Base-by-base conservation (phyloP, 2,329 filamentous ascomycete genomes). In the Catunica adiposa region DNA sequence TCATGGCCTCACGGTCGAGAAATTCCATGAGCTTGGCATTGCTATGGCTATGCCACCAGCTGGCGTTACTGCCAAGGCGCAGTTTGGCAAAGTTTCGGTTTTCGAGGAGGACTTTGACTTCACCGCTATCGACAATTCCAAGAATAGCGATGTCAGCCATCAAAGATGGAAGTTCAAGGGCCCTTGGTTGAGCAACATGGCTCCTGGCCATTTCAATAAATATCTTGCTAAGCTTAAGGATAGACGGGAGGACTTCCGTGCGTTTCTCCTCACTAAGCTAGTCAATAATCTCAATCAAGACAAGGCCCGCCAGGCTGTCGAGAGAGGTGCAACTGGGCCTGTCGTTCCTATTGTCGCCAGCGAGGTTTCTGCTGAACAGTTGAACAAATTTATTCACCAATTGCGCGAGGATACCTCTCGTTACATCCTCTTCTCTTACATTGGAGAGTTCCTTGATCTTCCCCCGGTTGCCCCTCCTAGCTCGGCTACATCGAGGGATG, bases 1-100 rank as follows among this genome's bases (percentile, higher is more conserved):
- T 67, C 87, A 94, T 68, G 78, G 82, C 53, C 71, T 88, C 62
- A 89, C 87, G 6, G 72, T 94, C 56, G 74, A 81, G 65, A 97
- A 96, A 72, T 96, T 84, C 71, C 84, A 88, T 66, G 86, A 94
- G 67, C 74, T 96, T 66, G 76, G 79, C 58, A 70, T 95, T 55
- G 80, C 86, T 4, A 71, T 95, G 58, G 77, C 82, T 17, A 72
- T 79, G 1, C 76, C 76, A 0, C 8, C 40, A 3, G 7, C 40
- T 44, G 20, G 3, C 55, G 61, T 56, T 61, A 62, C 52, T 52
- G 60, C 57, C 23, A 57, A 15, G 31, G 17, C 14, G 50, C 52
- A 20, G 52, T 57, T n/a, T 37, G 61, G 61, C 4, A 59, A 51
- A 44, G 56, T 61, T 3, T 50, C 60, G 2, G 78, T 81, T 2